Evolutionary conservation across 2,329 filamentous ascomycete genomes (phyloP).

Genomic region (Lecanicillium sp.): DNA sequence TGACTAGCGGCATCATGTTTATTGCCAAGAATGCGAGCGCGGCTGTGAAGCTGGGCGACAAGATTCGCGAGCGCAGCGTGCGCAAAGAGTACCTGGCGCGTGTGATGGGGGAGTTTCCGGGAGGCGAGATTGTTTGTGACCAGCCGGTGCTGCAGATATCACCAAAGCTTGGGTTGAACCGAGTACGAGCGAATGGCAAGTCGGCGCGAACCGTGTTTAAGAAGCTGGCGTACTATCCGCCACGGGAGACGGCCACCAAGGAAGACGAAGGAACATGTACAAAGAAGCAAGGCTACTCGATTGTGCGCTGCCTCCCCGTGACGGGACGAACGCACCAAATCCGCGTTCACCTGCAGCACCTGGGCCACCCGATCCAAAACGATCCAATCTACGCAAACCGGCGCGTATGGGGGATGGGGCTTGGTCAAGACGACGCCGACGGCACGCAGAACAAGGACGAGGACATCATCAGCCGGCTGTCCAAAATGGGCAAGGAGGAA

Average conservation of each 20-base stretch:
- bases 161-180: constrained; percentile 87
- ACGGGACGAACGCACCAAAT: constrained; percentile 94
- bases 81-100: constrained; percentile 93
- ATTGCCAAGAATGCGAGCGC: constrained; percentile 78
- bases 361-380: constrained; percentile 93
- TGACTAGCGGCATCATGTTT: constrained; percentile 98
- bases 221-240: constrained; percentile 82
- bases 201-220: constrained; percentile 86
- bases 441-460: constrained; percentile 68
- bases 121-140: constrained; percentile 84
- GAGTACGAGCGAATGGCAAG: constrained; percentile 90
- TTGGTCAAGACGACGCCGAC: constrained; percentile 62
- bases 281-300: constrained; percentile 74
- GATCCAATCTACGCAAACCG: constrained; percentile 97
- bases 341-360: constrained; percentile 85
- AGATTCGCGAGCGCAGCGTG: constrained; percentile 74
- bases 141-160: constrained; percentile 91
- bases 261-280: constrained; percentile 30
- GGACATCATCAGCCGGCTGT: constrained; percentile 78
- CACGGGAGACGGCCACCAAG: constrained; percentile 20
- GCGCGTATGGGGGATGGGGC: constrained; percentile 75
- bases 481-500: constrained; percentile 89
- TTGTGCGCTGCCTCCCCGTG: constrained; percentile 87
- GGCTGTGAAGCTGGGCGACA: constrained; percentile 65
- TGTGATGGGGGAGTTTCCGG: constrained; percentile 85